Evolutionary conservation across 371 early-diverging fungal genomes (phyloP).

Genomic region (Mucor indicus): DNA sequence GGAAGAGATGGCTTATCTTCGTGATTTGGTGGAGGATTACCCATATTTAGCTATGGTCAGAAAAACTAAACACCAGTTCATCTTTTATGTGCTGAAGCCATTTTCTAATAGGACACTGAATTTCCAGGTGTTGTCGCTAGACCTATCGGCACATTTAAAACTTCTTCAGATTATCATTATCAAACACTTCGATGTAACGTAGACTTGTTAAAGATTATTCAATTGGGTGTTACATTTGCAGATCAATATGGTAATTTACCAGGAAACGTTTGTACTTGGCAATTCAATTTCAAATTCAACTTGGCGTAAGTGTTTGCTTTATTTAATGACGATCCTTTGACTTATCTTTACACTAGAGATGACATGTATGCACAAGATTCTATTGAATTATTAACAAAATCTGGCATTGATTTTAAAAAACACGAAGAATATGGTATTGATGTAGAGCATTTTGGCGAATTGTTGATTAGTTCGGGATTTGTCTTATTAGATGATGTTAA

Average conservation of each 20-base stretch:
- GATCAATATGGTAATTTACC: conserved; percentile 94
- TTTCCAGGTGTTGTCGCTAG: conserved; percentile 99
- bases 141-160: conserved; percentile 95
- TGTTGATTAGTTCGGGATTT: conserved; percentile 96
- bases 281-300: conserved; percentile 99
- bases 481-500: conserved; percentile 91
- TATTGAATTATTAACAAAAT: conserved; percentile 94
- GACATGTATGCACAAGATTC: conserved; percentile 99
- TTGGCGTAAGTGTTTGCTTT: conserved; percentile 54
- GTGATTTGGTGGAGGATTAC: conserved; percentile 90
- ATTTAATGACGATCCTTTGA: too few relatives aligned
- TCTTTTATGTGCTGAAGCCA: not conserved
- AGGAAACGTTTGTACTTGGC: conserved; percentile 94
- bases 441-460: conserved; percentile 95
- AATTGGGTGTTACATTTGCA: conserved; percentile 97
- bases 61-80: not conserved
- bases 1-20: conserved; percentile 90
- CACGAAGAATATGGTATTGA: conserved; percentile 98
- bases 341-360: conserved; percentile 46
- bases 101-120: conserved; percentile 87
- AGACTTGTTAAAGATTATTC: conserved; percentile 98
- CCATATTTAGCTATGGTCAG: conserved; percentile 96
- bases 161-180: conserved; percentile 96
- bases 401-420: conserved; percentile 98
- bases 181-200: conserved; percentile 99